phyloP scores from a whole-genome alignment of 768 basidiomycete species.

The Xerocomus brunneocitrinus region DNA sequence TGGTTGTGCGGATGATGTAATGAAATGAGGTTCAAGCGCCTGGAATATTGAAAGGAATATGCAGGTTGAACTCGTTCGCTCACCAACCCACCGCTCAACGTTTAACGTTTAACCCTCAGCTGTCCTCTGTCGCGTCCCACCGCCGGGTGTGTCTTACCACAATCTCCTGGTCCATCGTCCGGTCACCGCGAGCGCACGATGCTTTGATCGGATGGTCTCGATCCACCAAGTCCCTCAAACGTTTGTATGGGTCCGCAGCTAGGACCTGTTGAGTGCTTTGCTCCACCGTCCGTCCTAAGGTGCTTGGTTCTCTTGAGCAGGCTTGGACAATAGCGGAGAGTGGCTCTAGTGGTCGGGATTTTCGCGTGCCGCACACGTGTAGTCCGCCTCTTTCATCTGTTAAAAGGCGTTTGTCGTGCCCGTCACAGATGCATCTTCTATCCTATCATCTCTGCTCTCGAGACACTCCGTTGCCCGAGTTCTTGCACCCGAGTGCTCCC shows the following conservation, averaged over 20 bases:
- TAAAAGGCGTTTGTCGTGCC: constrained; percentile 24
- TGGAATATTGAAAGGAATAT: neutral
- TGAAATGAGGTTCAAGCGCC: neutral
- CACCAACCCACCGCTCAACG: neutral
- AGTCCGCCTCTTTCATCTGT: constrained; percentile 24
- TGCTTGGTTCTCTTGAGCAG: constrained; percentile 3
- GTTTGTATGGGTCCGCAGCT: neutral
- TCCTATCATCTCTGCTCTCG: constrained; percentile 7
- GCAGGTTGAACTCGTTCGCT: neutral
- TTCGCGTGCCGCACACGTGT: constrained; percentile 33
- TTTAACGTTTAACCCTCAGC: neutral
- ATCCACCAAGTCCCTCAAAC: neutral
- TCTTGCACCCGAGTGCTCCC: neutral
- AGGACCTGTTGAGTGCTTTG: constrained; percentile 14
- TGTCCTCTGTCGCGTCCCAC: too few species aligned
- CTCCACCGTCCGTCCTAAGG: neutral
- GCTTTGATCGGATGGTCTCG: constrained; percentile 10
- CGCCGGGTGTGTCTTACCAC: neutral
- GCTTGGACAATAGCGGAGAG: constrained; percentile 11
- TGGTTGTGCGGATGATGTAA: constrained; percentile 10
- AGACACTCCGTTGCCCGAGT: neutral
- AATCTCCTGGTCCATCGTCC: neutral
- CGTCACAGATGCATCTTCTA: constrained; percentile 21
- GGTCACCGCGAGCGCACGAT: neutral
- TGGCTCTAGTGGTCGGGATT: constrained; percentile 19